phyloP scores from a whole-genome alignment of 23 red algal species.

The Gracilaria gracilis region DNA sequence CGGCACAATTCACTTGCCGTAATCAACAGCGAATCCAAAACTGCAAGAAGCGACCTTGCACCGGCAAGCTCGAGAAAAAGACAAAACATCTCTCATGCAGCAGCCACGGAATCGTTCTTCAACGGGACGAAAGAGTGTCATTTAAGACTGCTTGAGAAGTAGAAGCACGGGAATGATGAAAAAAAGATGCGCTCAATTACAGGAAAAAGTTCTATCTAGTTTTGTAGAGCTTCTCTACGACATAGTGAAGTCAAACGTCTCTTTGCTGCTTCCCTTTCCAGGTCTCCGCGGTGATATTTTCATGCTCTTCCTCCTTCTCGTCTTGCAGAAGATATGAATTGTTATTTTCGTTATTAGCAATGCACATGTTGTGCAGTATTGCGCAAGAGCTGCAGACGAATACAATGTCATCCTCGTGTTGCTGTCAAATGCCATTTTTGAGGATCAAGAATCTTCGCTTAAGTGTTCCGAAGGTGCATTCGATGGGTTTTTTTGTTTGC shows the following conservation, averaged over 20 bases:
- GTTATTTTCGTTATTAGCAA: background rate
- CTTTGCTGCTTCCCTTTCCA: background rate
- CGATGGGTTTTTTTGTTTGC: conserved; percentile 25
- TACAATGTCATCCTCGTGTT: conserved; percentile 35
- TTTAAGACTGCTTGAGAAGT: background rate
- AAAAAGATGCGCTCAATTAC: background rate
- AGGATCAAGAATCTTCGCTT: conserved; percentile 21
- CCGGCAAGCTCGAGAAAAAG: background rate
- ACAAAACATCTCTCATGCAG: background rate
- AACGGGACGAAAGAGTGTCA: background rate
- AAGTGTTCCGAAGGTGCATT: conserved; percentile 46
- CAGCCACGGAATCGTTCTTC: background rate
- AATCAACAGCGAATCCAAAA: too few relatives aligned
- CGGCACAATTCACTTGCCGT: background rate
- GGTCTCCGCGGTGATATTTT: background rate
- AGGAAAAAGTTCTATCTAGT: conserved; percentile 9
- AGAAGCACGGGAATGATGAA: conserved; percentile 38
- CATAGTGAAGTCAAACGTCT: conserved; percentile 31
- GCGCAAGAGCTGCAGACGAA: background rate
- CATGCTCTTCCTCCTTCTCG: background rate
- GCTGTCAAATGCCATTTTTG: background rate
- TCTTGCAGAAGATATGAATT: background rate
- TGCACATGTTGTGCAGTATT: conserved; percentile 38
- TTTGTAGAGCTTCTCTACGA: background rate
- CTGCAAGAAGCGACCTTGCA: background rate